A percentile compares a stretch with the other conserved stretches of the same genome.
Conservation (phyloP, 352 stramenopile species). For the Phytophthora pini region DNA sequence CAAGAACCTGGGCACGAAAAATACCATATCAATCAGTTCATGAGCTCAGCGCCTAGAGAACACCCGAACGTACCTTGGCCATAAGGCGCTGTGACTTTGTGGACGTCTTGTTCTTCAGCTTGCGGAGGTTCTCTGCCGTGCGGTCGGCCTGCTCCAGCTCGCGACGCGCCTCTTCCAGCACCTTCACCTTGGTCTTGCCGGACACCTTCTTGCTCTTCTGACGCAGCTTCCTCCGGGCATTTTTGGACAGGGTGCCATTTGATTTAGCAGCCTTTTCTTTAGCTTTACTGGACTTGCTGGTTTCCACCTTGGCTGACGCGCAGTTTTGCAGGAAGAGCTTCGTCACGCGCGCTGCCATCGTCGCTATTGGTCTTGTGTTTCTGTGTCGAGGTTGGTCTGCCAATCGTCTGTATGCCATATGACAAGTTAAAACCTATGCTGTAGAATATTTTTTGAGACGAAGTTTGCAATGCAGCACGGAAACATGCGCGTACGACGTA, state of each 20-base stretch:
- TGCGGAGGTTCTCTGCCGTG: conserved; percentile 67
- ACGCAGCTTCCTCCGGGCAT: conserved; percentile 29
- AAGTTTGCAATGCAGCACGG: background rate
- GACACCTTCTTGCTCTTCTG: conserved; percentile 39
- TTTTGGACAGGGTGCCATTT: conserved; percentile 23
- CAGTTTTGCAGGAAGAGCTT: conserved; percentile 81
- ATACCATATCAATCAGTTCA: conserved; percentile 8
- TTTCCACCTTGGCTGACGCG: conserved; percentile 26
- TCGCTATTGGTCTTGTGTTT: background rate
- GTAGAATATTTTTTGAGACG: background rate
- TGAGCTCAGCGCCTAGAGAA: background rate
- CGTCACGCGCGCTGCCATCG: conserved; percentile 69
- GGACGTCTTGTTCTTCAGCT: conserved; percentile 60
- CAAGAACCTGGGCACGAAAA: conserved; percentile 43
- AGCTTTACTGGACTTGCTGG: conserved; percentile 17
- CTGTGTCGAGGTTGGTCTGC: conserved; percentile 9
- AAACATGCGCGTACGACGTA: background rate
- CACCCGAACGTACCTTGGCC: conserved; percentile 53
- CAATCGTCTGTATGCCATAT: conserved; percentile 17
- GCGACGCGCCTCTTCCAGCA: conserved; percentile 58
- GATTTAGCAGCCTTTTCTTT: conserved; percentile 5
- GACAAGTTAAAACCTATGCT: background rate
- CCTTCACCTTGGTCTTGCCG: conserved; percentile 45
- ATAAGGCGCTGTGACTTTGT: conserved; percentile 73
- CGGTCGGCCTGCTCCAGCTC: conserved; percentile 61